A percentile compares a stretch with the other conserved stretches of the same genome.
Evolutionary conservation across 139 green algal species (phyloP).

Genomic region (Coelastrella sp.): DNA sequence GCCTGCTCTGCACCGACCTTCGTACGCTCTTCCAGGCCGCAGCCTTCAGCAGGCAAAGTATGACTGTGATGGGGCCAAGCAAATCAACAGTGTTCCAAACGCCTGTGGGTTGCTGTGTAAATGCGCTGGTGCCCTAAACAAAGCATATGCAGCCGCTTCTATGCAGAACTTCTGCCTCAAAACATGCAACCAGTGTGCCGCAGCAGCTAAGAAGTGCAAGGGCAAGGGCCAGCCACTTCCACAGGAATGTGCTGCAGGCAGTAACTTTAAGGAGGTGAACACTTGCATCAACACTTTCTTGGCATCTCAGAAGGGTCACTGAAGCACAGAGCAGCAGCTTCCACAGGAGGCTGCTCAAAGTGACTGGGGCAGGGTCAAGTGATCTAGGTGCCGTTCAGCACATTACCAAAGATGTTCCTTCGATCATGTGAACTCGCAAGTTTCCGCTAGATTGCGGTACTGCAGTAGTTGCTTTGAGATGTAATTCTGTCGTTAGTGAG

Average conservation of each 20-base stretch:
- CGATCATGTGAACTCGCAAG: too few species aligned
- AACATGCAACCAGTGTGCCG: background rate
- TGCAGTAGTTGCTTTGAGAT: too few species aligned
- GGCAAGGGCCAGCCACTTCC: background rate
- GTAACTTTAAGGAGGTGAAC: conserved; percentile 9
- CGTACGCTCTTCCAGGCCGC: background rate
- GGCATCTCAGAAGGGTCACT: background rate
- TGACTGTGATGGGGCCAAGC: conserved; percentile 34
- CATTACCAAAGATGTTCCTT: too few species aligned
- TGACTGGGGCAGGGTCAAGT: background rate
- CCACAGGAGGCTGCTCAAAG: background rate
- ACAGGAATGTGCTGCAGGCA: background rate
- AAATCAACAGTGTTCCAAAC: background rate
- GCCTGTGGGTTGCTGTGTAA: conserved; percentile 26
- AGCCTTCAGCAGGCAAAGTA: conserved; percentile 20
- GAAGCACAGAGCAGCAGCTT: background rate
- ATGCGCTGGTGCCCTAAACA: conserved; percentile 26
- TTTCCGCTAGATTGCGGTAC: too few species aligned
- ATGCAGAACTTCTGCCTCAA: conserved; percentile 12
- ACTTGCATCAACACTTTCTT: conserved; percentile 38
- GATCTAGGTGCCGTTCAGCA: too few species aligned
- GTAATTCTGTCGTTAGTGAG: too few species aligned
- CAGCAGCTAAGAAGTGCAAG: background rate
- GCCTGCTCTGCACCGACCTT: background rate
- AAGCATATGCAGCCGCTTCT: background rate